Conservation (phyloP, 2,329 filamentous ascomycete species). For the Xylaria sp. region DNA sequence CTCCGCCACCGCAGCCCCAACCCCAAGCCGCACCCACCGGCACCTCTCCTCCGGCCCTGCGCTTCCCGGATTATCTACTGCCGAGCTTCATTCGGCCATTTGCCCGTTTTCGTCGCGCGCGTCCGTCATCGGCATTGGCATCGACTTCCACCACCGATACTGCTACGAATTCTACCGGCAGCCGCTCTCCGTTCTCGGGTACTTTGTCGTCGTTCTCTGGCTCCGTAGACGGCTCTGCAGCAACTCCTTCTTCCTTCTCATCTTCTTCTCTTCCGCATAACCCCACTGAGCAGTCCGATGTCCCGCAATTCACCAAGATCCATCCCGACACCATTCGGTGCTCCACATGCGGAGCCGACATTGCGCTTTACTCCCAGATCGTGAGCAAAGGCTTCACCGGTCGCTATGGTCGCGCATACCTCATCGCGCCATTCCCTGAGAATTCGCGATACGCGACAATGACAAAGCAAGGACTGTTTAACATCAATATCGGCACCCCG, state of each 20-base stretch:
- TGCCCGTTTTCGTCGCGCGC: constrained; percentile 34
- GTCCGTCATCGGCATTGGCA: constrained; percentile 18
- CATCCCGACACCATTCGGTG: constrained; percentile 55
- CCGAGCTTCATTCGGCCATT: constrained; percentile 47
- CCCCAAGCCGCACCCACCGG: constrained; percentile 1
- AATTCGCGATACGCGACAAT: too few relatives aligned
- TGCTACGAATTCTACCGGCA: constrained; percentile 19
- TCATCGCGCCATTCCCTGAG: constrained; percentile 43
- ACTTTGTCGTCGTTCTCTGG: constrained; percentile 36
- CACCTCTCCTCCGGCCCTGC: constrained; percentile 28
- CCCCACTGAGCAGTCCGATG: constrained; percentile 13
- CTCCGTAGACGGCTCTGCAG: constrained; percentile 21
- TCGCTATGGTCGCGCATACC: constrained; percentile 58
- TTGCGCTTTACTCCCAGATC: constrained; percentile 57
- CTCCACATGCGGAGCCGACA: constrained; percentile 51
- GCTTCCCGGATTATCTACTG: constrained; percentile 49
- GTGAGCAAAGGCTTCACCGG: constrained; percentile 63
- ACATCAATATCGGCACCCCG: constrained; percentile 49
- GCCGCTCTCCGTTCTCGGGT: constrained; percentile 30
- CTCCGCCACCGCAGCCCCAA: constrained; percentile 10
- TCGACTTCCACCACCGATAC: constrained; percentile 10
- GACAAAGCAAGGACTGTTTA: constrained; percentile 36
- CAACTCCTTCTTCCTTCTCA: constrained; percentile 13
- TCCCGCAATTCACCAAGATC: constrained; percentile 36
- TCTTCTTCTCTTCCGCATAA: constrained; percentile 22